Evolutionary conservation across 768 basidiomycete species (phyloP).

Genomic region (Tricholomella constricta): DNA sequence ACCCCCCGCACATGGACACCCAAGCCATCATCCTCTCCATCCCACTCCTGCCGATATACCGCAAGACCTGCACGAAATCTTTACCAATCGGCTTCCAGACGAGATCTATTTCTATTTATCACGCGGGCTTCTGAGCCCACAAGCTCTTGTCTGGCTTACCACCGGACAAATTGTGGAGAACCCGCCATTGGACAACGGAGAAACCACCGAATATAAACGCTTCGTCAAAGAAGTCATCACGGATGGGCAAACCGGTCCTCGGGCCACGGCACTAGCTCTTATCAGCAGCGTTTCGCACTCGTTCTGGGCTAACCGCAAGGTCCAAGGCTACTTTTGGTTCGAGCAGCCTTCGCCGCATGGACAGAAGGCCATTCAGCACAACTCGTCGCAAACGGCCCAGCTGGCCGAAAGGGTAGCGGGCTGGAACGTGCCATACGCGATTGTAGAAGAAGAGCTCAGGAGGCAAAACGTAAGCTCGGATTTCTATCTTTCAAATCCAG

Average conservation of each 20-base stretch:
- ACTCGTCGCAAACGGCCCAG: slow-evolving; percentile 76
- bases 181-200: slow-evolving; percentile 91
- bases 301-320: slow-evolving; percentile 80
- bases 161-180: slow-evolving; percentile 83
- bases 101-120: slow-evolving; percentile 97
- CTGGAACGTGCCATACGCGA: slow-evolving; percentile 85
- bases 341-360: slow-evolving; percentile 53
- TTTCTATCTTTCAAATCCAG: slow-evolving; percentile 15
- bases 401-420: slow-evolving; percentile 84
- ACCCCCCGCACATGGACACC: slow-evolving; percentile 49
- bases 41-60: slow-evolving; percentile 89
- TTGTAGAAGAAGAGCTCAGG: slow-evolving; percentile 93
- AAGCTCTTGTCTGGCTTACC: slow-evolving; percentile 94
- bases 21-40: slow-evolving; percentile 62
- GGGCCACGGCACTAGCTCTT: slow-evolving; percentile 88
- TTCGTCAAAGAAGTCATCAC: slow-evolving; percentile 97
- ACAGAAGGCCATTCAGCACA: slow-evolving; percentile 68
- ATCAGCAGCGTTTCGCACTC: slow-evolving; percentile 77
- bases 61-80: slow-evolving; percentile 89
- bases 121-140: slow-evolving; percentile 85
- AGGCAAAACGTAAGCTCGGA: slow-evolving; percentile 84
- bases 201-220: slow-evolving; percentile 90
- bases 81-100: slow-evolving; percentile 92
- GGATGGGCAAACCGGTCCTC: slow-evolving; percentile 90
- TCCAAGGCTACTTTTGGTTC: slow-evolving; percentile 78